Evolutionary conservation across 441 rosid genomes (phyloP).

Genomic region (Pelargonium citronellum): DNA sequence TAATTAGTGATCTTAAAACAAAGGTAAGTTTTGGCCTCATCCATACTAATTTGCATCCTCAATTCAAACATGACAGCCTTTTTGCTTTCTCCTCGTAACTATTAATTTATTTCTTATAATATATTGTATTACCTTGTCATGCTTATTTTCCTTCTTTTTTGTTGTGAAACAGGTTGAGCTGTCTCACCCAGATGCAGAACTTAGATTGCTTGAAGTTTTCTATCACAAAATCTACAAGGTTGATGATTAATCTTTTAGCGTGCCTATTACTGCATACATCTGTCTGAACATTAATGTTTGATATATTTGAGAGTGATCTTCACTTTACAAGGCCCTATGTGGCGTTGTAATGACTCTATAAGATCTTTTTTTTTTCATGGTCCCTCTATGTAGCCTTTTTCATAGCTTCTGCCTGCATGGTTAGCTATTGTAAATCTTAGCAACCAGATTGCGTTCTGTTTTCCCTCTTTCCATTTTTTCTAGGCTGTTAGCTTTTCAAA

Average conservation of each 20-base stretch:
- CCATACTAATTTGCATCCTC: no score
- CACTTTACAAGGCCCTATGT: no score
- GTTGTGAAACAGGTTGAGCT: conserved; percentile 50
- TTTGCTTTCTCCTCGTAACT: no score
- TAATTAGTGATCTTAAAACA: conserved; percentile 55
- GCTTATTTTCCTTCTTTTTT: background rate
- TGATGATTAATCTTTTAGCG: conserved; percentile 6
- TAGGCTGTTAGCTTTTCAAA: background rate
- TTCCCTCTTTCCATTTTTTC: background rate
- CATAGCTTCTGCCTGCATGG: background rate
- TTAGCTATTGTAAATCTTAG: background rate
- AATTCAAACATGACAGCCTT: no score
- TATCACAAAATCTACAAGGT: conserved; percentile 74
- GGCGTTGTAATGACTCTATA: no score
- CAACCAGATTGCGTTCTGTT: background rate
- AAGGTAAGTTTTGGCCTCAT: conserved; percentile 33
- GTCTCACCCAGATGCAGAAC: conserved; percentile 56
- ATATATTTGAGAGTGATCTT: no score
- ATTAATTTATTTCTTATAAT: background rate
- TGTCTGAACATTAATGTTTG: no score
- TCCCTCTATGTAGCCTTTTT: background rate
- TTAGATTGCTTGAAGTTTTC: conserved; percentile 64
- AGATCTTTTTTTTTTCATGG: background rate
- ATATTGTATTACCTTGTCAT: background rate
- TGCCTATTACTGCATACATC: no score